Base-by-base conservation (phyloP, 805 yeast genomes). In the Saccharomycopsis lassenensis region DNA sequence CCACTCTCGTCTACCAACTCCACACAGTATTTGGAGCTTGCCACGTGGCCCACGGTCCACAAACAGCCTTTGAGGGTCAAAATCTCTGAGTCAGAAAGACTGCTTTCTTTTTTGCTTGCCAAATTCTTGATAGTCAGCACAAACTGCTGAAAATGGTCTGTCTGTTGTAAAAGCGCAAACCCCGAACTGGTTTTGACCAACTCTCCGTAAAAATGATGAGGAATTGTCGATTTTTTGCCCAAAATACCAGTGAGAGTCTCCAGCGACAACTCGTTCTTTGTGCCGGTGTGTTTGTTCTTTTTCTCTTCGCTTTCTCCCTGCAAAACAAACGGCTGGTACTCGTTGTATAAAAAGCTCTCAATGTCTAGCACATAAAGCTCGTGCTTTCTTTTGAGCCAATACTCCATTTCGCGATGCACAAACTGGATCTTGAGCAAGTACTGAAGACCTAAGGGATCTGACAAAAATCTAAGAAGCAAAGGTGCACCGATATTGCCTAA, bases 1-100 rank as follows among this genome's bases (percentile, higher is more conserved):
- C 69, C 69, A 43, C 57, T 62, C 23, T 65, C 65, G 41, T 75
- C 83, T 24, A 76, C 48, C 29, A 77, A 57, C 12, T 66, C 60
- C 12, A 80, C 74, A 0, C 96, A 96, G 35, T 67, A 58, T 7
- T 69, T 68, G 1, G 85, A 71, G 1, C 86, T 71, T 2, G 87
- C 87, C 21, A 87, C 74, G 48, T 77, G 76, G 0, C 95, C 96
- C 23, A 84, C 63, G 1, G 93, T 77, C 96, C 96, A 89, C 24
- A 89, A 48, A 23, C 79, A 71, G 7, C 87, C 82, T 50, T 83
- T 84, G 18, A 89, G 54, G 43, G 65, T 67, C 6, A 60, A 23
- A 14, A 62, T 41, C 14, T 57, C 56, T 5, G 63, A 62, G 4
- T 58, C 59, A 15, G 58, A 64, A 5, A 7, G 35, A 29, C 11